These are phyloP conservation scores for Xylaria arbuscula DNA, from an alignment of 2,329 filamentous ascomycete species.

Conservation along the genomic window DNA sequence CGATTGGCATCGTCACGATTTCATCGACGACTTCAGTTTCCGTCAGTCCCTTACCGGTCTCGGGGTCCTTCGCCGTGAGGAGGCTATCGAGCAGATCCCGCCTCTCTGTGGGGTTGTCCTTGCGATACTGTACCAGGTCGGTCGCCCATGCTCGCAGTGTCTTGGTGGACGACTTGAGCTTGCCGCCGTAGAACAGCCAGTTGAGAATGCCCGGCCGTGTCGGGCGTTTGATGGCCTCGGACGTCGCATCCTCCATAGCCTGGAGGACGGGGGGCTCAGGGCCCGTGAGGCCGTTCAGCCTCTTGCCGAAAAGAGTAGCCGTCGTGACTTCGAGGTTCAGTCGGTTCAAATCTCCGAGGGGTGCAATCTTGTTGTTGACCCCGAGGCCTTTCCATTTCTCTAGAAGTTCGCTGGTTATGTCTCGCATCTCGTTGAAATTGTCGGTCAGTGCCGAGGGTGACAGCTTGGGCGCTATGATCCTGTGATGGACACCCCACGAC, in stretches of 20 bases:
- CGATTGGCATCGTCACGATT: constrained; percentile 74
- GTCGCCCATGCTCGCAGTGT: constrained; percentile 65
- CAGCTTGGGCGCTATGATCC: constrained; percentile 62
- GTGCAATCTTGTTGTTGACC: constrained; percentile 54
- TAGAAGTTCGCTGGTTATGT: constrained; percentile 61
- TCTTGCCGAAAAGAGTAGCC: constrained; percentile 63
- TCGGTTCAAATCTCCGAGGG: constrained; percentile 63
- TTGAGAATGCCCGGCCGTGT: constrained; percentile 64
- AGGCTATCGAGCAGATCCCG: constrained; percentile 71
- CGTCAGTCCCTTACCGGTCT: constrained; percentile 67
- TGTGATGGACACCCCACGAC: constrained; percentile 63
- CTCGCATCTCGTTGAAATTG: constrained; percentile 61
- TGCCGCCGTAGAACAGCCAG: constrained; percentile 62
- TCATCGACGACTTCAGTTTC: constrained; percentile 74
- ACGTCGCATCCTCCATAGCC: constrained; percentile 66
- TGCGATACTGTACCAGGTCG: constrained; percentile 68
- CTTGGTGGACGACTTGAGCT: constrained; percentile 65
- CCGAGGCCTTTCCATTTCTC: constrained; percentile 60
- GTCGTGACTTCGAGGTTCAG: constrained; percentile 65
- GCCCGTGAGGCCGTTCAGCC: constrained; percentile 59
- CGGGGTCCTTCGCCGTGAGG: constrained; percentile 68
- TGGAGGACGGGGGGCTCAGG: constrained; percentile 61
- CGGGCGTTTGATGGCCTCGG: constrained; percentile 66
- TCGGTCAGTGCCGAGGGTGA: constrained; percentile 49
- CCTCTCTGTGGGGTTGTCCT: constrained; percentile 63